phyloP scores from a whole-genome alignment of 2,329 filamentous ascomycete species.

The Colletotrichum agaves region DNA sequence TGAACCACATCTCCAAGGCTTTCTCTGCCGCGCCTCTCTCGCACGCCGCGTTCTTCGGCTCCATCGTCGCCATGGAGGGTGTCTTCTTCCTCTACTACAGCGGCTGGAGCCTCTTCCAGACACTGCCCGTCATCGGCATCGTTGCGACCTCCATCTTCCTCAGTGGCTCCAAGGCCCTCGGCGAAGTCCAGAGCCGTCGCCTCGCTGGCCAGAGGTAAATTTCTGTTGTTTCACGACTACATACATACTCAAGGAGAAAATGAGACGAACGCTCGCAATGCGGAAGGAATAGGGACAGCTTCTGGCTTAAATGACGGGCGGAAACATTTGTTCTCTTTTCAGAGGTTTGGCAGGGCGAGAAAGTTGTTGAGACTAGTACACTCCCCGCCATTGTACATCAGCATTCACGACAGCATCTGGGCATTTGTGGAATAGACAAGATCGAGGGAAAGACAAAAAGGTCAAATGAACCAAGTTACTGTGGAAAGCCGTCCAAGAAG shows the following conservation, averaged over 20 bases:
- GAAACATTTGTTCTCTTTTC: neutral
- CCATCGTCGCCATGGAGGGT: slow-evolving; percentile 86
- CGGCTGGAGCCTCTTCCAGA: slow-evolving; percentile 91
- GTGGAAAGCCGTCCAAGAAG: neutral
- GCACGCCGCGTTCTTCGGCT: slow-evolving; percentile 87
- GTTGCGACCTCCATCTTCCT: slow-evolving; percentile 80
- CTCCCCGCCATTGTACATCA: slow-evolving; percentile 34
- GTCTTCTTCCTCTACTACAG: slow-evolving; percentile 97
- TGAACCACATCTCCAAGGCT: slow-evolving; percentile 80
- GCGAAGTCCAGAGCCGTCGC: slow-evolving; percentile 90
- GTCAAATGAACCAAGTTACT: slow-evolving; percentile 20
- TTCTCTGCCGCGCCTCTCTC: slow-evolving; percentile 80
- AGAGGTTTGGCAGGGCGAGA: neutral
- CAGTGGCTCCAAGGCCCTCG: slow-evolving; percentile 88
- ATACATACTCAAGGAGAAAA: neutral
- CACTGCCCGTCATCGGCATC: slow-evolving; percentile 76
- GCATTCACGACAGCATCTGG: slow-evolving; percentile 32
- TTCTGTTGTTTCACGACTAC: neutral
- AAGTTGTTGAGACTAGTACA: neutral
- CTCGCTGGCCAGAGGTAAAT: slow-evolving; percentile 75
- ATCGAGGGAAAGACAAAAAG: slow-evolving; percentile 10
- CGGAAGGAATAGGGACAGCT: neutral
- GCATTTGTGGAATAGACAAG: slow-evolving; percentile 34
- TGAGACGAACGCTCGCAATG: neutral
- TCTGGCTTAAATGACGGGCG: neutral